phyloP scores from a whole-genome alignment of 2,329 filamentous ascomycete genomes.

The Neofusicoccum ribis region DNA sequence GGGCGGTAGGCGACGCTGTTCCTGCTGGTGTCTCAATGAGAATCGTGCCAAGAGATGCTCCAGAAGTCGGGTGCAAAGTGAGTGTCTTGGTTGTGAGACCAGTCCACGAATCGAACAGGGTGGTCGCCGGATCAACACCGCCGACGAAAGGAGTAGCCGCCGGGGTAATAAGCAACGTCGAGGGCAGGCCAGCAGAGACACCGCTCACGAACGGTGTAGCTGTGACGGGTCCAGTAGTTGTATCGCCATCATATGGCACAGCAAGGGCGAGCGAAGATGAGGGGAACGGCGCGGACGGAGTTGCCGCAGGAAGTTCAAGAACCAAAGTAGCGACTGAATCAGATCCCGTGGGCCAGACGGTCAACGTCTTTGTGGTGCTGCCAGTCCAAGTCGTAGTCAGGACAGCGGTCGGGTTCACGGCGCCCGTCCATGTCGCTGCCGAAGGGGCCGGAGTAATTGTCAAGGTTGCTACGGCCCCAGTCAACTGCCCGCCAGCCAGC shows the following conservation, averaged over 20 bases:
- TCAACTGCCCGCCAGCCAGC: not conserved
- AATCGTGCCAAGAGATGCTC: not conserved
- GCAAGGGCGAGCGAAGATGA: no score
- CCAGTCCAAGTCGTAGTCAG: not conserved
- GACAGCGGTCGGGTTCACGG: not conserved
- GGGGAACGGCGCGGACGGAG: not conserved
- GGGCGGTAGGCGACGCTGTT: not conserved
- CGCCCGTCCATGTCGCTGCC: not conserved
- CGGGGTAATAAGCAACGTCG: not conserved
- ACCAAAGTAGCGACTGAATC: not conserved
- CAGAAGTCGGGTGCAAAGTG: not conserved
- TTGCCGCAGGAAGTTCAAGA: not conserved
- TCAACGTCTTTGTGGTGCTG: not conserved
- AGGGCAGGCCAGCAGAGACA: no score
- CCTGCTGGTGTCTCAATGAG: not conserved
- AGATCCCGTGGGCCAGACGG: not conserved
- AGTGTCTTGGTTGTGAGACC: not conserved
- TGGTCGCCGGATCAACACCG: not conserved
- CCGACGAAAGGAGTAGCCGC: not conserved
- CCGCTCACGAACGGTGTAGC: not conserved
- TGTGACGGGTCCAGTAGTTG: not conserved
- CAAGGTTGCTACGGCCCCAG: not conserved
- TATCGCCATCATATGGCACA: not conserved
- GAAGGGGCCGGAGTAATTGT: not conserved
- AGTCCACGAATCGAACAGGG: not conserved